Base-by-base conservation (phyloP, 345 rosid species). In the Kernera saxatilis region DNA sequence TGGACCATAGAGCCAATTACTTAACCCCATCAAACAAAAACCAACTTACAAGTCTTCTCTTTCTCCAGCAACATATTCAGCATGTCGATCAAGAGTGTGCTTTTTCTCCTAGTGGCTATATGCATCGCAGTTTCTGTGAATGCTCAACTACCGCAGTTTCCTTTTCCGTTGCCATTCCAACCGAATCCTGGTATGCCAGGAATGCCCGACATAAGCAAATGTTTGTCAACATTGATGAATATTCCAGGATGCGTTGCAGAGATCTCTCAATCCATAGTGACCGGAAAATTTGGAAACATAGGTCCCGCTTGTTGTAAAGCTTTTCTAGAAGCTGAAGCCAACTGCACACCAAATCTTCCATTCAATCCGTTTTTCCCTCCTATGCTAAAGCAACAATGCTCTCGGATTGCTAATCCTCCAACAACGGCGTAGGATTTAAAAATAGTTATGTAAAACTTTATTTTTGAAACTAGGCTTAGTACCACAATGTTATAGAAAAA, bases 281-380 rank as follows among this genome's bases (percentile, higher is more conserved):
- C 13, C 3, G 53, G 61, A 0, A 14, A 30, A 0, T 49, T 14
- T 50, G 61, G 44, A 6, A 50, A 6, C 23, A n/a, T 71, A 0
- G 69, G 75, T 71, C 68, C 69, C 2, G 69, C 69, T 39, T 71
- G 75, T 21, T 71, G 69, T 19, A 71, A 61, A 61, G 69, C 43
- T 71, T 15, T 52, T 6, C 9, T 39, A 22, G 69, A 71, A 0
- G 18, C 5, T n/a, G 62, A 71, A n/a, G n/a, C n/a, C n/a, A n/a
- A n/a, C n/a, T n/a, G n/a, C n/a, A n/a, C n/a, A n/a, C n/a, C n/a
- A n/a, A n/a, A n/a, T n/a, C n/a, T n/a, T n/a, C n/a, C n/a, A n/a
- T n/a, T n/a, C n/a, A n/a, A n/a, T n/a, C n/a, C n/a, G n/a, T n/a
- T n/a, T 14, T 22, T 48, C 25, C 58, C 58, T 52, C 58, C 58